Conservation (phyloP, 331 rosid genomes). For the Saraca asoca region DNA sequence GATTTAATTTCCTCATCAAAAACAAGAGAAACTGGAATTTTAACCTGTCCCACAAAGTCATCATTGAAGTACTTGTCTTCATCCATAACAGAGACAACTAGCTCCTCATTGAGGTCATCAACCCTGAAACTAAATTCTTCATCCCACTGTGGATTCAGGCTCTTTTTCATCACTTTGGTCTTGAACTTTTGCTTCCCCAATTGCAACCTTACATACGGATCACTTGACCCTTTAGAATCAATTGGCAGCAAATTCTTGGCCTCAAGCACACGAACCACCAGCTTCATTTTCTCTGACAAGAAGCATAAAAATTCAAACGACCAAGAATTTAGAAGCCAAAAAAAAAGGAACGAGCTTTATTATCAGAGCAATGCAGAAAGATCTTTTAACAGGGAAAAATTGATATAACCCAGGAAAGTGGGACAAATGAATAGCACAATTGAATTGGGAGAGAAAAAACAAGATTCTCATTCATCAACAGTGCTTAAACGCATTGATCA, state of each 20-base stretch:
- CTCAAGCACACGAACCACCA: conserved; percentile 73
- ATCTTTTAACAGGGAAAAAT: conserved; percentile 20
- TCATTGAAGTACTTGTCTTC: conserved; percentile 86
- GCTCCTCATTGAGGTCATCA: conserved; percentile 70
- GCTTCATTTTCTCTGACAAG: conserved; percentile 56
- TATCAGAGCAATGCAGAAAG: conserved; percentile 30
- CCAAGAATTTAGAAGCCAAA: not conserved
- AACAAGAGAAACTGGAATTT: conserved; percentile 60
- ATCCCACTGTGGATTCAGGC: conserved; percentile 70
- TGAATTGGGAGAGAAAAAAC: conserved; percentile 9
- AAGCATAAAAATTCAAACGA: conserved; percentile 2
- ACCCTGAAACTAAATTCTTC: conserved; percentile 78
- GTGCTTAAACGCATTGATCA: conserved; percentile 26
- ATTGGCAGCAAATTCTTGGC: conserved; percentile 64
- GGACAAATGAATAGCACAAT: not conserved
- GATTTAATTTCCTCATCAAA: conserved; percentile 66
- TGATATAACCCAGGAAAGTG: not conserved
- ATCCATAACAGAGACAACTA: conserved; percentile 64
- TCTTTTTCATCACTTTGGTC: conserved; percentile 81
- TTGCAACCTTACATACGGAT: conserved; percentile 72
- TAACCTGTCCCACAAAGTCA: conserved; percentile 70
- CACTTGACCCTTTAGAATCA: conserved; percentile 66
- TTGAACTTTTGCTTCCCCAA: conserved; percentile 73
- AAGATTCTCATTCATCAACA: conserved; percentile 27
- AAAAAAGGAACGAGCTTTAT: conserved; percentile 12